A percentile compares a stretch with the other conserved stretches of the same genome.
These are phyloP conservation scores for Pseudocercospora macadamiae DNA, from an alignment of 2,329 filamentous ascomycete genomes.

Conservation along the genomic window DNA sequence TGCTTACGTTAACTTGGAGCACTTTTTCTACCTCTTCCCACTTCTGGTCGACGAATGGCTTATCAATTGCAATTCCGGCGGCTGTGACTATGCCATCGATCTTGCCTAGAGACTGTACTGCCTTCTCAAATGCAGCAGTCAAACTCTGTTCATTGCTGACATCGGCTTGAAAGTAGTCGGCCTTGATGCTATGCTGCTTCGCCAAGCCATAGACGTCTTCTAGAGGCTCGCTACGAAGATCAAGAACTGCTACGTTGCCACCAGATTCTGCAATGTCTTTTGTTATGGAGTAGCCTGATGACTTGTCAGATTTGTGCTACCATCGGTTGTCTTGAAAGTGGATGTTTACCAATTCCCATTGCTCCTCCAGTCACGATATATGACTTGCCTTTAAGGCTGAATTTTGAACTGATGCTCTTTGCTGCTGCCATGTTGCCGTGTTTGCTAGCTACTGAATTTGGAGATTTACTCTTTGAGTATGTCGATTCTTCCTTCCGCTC, in stretches of 20 bases:
- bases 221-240: slow-evolving; percentile 54
- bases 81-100: slow-evolving; percentile 36
- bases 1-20: slow-evolving; percentile 41
- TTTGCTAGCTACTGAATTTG: too few relatives aligned
- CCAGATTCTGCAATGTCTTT: slow-evolving; percentile 34
- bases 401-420: slow-evolving; percentile 23
- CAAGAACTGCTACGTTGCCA: slow-evolving; percentile 61
- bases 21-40: slow-evolving; percentile 38
- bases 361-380: slow-evolving; percentile 35
- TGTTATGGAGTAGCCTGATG: slow-evolving; percentile 28
- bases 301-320: neutral
- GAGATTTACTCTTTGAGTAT: neutral
- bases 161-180: slow-evolving; percentile 41
- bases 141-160: slow-evolving; percentile 38
- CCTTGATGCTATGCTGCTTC: slow-evolving; percentile 66
- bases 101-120: slow-evolving; percentile 27
- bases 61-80: slow-evolving; percentile 37
- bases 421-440: neutral
- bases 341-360: slow-evolving; percentile 28
- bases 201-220: slow-evolving; percentile 32
- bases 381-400: slow-evolving; percentile 30
- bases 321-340: too few relatives aligned
- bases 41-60: slow-evolving; percentile 34
- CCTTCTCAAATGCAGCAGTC: slow-evolving; percentile 29
- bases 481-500: neutral